Evolutionary conservation across 148 eudicot genomes (phyloP).

Genomic region (Talinum fruticosum): DNA sequence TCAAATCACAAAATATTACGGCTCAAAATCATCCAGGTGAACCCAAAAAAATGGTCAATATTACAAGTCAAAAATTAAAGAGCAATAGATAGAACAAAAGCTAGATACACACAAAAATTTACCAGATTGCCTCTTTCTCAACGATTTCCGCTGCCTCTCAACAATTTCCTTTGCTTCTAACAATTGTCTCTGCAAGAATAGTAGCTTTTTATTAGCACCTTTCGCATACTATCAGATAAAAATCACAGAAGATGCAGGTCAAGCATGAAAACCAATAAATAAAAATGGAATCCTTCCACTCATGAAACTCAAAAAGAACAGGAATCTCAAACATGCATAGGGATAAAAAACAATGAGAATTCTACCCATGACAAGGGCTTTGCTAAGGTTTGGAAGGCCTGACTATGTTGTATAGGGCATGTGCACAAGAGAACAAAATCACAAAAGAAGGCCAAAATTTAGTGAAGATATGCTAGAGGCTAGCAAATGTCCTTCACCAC

Average conservation of each 20-base stretch:
- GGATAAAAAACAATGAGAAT: too few species aligned
- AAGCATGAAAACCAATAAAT: background rate
- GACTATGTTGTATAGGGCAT: too few species aligned
- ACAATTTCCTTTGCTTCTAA: slow-evolving; percentile 82
- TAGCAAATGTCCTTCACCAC: background rate
- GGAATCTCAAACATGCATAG: background rate
- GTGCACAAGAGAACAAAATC: too few species aligned
- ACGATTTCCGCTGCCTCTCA: slow-evolving; percentile 82
- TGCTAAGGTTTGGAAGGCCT: too few species aligned
- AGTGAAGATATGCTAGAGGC: too few species aligned
- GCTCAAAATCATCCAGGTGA: background rate
- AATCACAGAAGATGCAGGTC: background rate
- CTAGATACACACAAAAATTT: slow-evolving; percentile 1
- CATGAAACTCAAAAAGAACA: background rate
- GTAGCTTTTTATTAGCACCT: slow-evolving; percentile 10
- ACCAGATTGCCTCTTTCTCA: slow-evolving; percentile 89
- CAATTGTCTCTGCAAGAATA: slow-evolving; percentile 60
- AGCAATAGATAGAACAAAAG: background rate
- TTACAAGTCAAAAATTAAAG: too few species aligned
- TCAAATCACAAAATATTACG: background rate
- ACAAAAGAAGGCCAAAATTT: too few species aligned
- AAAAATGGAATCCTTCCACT: background rate
- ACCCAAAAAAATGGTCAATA: too few species aligned
- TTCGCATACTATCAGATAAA: background rate
- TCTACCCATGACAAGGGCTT: too few species aligned